Evolutionary conservation across 2,329 filamentous ascomycete genomes (phyloP), one percentile per base, ranked within the genome.

Genomic region (Myrmaecium sp.): DNA sequence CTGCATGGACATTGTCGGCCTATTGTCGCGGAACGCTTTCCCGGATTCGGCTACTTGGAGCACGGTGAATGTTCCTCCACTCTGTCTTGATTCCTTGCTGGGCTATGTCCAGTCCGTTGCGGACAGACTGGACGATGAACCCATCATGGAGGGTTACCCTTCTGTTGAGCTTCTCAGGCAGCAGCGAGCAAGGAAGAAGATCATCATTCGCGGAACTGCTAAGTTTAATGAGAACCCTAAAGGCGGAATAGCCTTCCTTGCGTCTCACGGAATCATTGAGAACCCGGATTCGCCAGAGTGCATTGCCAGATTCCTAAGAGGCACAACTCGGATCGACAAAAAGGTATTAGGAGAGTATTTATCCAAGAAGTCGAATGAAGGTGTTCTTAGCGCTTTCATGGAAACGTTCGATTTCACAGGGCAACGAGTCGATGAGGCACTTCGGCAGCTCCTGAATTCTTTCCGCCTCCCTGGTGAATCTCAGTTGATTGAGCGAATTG

Each of bases 41-140:
- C 91, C 89, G 1, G 89, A 98, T 49, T 93, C 89, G 6, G 89
- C 86, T 5, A 94, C 84, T 5, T 98, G 89, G 89, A 98, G 91
- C 49, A 98, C 89, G 7, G 94, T 86, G 4, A 98, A 92, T 46
- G 91, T 98, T 1, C 89, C 89, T 10, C 89, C 89, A 1, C 59
- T 98, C 3, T 98, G 89, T 42, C 62, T 98, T 13, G 89, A 98
- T 54, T 83, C 89, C 6, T 60, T 98, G 7, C 62, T 98, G 14
- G 75, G 82, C 10, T 95, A 84, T 41, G 70, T 98, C 17, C 84
- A 94, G 44, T 93, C 82, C 37, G 76, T 98, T 36, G 78, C 82
- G 1, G 83, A 93, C 46, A 69, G 89, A 29, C 56, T 95, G 11
- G 69, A 91, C 26, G 69, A 89, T 28, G 58, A 69, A 14, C 70